A percentile compares a stretch with the other conserved stretches of the same genome.
Evolutionary conservation across 441 rosid genomes (phyloP).

Genomic region (Viola pubescens): DNA sequence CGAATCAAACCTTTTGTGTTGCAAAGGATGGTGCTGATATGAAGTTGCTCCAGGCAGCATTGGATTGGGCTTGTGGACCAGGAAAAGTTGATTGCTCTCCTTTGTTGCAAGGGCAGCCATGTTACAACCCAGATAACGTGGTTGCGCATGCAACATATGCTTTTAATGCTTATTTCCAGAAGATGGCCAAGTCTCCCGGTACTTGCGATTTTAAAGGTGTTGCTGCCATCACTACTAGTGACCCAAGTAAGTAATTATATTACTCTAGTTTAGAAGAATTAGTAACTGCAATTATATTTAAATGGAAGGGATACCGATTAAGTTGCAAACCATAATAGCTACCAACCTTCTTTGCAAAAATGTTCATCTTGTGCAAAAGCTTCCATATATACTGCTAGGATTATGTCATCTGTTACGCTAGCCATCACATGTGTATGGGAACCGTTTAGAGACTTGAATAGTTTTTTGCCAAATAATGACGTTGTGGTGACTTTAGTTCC

Average conservation of each 20-base stretch:
- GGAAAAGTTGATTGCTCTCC: slow-evolving; percentile 77
- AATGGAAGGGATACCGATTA: background rate
- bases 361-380: slow-evolving; percentile 1
- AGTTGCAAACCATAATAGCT: slow-evolving; percentile 1
- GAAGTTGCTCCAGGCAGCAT: slow-evolving; percentile 89
- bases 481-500: background rate
- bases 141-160: slow-evolving; percentile 71
- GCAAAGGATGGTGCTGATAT: slow-evolving; percentile 60
- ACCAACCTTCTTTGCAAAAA: background rate
- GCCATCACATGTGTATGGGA: background rate
- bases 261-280: background rate
- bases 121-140: slow-evolving; percentile 74
- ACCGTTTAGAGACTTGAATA: background rate
- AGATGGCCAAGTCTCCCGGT: slow-evolving; percentile 59
- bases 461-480: background rate
- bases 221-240: slow-evolving; percentile 69
- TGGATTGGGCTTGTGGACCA: slow-evolving; percentile 98
- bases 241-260: slow-evolving; percentile 59
- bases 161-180: slow-evolving; percentile 80
- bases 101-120: slow-evolving; percentile 65
- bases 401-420: background rate
- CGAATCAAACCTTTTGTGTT: slow-evolving; percentile 86
- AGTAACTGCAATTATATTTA: background rate
- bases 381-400: background rate
- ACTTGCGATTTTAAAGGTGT: slow-evolving; percentile 92